Evolutionary conservation across 768 basidiomycete genomes (phyloP), one percentile per base, ranked within the genome.

Genomic region (Termitomyces titanicus): DNA sequence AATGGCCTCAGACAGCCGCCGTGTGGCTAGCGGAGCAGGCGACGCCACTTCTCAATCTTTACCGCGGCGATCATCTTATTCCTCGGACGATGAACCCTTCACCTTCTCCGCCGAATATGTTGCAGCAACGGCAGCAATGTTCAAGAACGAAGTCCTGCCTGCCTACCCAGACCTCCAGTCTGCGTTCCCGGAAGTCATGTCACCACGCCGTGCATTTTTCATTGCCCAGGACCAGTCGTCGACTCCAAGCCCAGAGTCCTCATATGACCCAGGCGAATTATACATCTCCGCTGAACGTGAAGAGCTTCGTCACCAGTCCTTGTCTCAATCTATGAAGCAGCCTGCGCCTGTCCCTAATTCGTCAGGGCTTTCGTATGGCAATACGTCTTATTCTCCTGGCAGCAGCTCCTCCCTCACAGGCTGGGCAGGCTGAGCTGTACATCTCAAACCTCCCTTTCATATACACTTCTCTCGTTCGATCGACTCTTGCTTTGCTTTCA

Each of bases 321-420:
- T 51, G 18, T 47, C 57, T 27, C 56, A 53, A 22, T 25, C 59
- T 38, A 42, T 55, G 33, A 47, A 58, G 29, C 58, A 61, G 35
- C 51, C 53, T 10, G 17, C 24, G 4, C 47, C 49, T 10, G 12
- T 33, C 9, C 20, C 58, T 17, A 39, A 53, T 29, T 59, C 60
- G 8, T 56, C 58, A 12, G 47, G 55, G 48, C 48, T 61, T 20
- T 50, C 60, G 27, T 63, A 65, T 27, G 48, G 48, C 42, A 53
- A 61, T 37, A 62, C 68, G 47, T 44, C 64, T 5, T 67, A 68
- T 54, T 63, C 67, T 11, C 59, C 68, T 17, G 63, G 62, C 29
- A 66, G 66, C 44, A 70, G 60, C 53, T 76, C 74, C n/a, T 79
- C 78, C 6, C 68, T 79, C 49, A 78, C 74, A 17, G 77, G 77